Base-by-base conservation (phyloP, 2,329 filamentous ascomycete species). In the Gaeumannomyces sp. region DNA sequence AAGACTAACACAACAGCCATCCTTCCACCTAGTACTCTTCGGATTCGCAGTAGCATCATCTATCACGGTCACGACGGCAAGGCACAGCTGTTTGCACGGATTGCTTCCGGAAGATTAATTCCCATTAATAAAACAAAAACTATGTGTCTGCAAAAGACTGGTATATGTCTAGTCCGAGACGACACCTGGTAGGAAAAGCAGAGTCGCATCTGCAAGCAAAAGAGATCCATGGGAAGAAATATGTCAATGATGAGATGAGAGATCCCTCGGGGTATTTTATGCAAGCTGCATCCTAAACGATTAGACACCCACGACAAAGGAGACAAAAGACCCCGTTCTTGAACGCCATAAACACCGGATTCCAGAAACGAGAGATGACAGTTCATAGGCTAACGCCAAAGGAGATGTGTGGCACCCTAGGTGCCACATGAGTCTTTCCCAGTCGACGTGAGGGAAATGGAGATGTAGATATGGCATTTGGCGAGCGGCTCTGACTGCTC, bases 321-420 rank as follows among this genome's bases (percentile, higher is more conserved):
- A 53, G 1, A 53, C 10, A 53, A 53, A 53, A n/a, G 7, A 53
- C 45, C 22, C 22, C 45, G 1, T 59, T 59, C 57, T 22, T 59
- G 57, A 64, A 31, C 31, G 59, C n/a, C 35, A 64, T 11, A 57
- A 56, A n/a, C 25, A 57, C 28, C 29, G 29, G 28, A 28, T 14
- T 29, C 25, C 19, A n/a, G 45, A 50, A 53, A 53, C 19, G 45
- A 53, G 19, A 53, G 45, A n/a, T 11, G 45, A 53, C 19, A 53
- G 45, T n/a, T 53, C 22, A 45, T 4, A 45, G 19, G 38, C 19
- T 8, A 53, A 19, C 19, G 45, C 22, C 45, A 53, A 53, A 53
- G 8, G 8, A 53, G 4, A n/a, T n/a, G 19, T 53, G 45, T 11
- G 22, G 3, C 45, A n/a, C 22, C 45, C 22, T 53, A 53, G 19